Evolutionary conservation across 371 early-diverging fungal genomes (phyloP), one percentile per base, ranked within the genome.

Genomic region (Mucor velutinosus): DNA sequence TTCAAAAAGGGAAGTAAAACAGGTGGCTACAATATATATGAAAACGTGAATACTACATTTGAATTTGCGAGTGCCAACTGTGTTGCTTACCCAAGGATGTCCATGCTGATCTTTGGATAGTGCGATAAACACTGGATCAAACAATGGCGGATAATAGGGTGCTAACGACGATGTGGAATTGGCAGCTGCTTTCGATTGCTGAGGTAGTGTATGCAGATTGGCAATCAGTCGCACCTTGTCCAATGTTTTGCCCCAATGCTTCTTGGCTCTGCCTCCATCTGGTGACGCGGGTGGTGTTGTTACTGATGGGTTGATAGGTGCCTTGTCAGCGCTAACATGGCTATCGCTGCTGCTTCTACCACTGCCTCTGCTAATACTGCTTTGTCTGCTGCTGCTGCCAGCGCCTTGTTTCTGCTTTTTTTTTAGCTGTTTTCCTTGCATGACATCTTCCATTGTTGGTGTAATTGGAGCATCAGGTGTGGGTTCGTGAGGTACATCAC

Each of bases 181-280:
- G 12, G 19, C 27, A 1, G 8, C 17, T n/a, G 27, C 45, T 57
- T 35, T 69, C 27, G 30, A 10, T 33, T 59, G 57, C n/a, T 55
- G 63, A 59, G 66, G 67, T 25, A 59, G 51, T 27, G 64, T 59
- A 45, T 68, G 76, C 14, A 83, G n/a, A 12, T 78, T 80, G 30
- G 80, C 64, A 51, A 83, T 79, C 27, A 83, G 66, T 19, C 77
- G 68, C 5, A 83, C 72, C 64, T 78, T 80, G 49, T 78, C 83
- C 11, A 83, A 57, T 6, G 83, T 80, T 39, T 83, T 83, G 8
- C 70, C 71, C 83, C 83, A 83, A 25, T 77, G 65, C 21, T 66
- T 67, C 29, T 67, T 77, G 7, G 76, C 83, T 29, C 60, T 65
- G n/a, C 43, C 64, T 10, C 21, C 23, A 21, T n/a, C 35, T 3